A percentile compares a stretch with the other conserved stretches of the same genome.
Evolutionary conservation across 441 rosid genomes (phyloP).

Genomic region (Corymbia citriodora): DNA sequence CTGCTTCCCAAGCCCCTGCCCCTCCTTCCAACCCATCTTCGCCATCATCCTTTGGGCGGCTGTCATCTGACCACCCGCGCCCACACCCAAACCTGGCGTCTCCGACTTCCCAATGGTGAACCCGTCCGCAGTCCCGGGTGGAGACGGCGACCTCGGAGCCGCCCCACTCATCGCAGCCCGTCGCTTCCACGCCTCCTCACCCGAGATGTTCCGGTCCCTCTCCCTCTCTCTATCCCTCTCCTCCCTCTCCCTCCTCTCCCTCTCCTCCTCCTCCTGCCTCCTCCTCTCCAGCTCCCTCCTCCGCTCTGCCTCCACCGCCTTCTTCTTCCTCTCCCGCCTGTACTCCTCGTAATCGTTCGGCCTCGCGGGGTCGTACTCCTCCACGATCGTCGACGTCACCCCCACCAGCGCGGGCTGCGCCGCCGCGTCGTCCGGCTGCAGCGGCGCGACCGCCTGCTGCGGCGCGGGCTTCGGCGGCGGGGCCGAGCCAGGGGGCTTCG

Average conservation of each 20-base stretch:
- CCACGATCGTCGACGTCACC: slow-evolving; percentile 64
- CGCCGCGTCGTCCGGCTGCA: slow-evolving; percentile 11
- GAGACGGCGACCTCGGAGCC: slow-evolving; percentile 61
- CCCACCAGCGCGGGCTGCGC: slow-evolving; percentile 76
- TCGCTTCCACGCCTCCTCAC: slow-evolving; percentile 95
- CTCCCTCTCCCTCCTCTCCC: slow-evolving; percentile 39
- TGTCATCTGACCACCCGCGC: slow-evolving; percentile 99
- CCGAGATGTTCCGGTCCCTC: slow-evolving; percentile 58
- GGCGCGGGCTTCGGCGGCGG: slow-evolving; percentile 9
- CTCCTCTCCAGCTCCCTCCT: slow-evolving; percentile 64
- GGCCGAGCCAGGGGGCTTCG: slow-evolving; percentile 22
- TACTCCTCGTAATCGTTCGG: slow-evolving; percentile 79
- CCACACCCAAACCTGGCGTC: slow-evolving; percentile 82
- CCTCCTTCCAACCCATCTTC: slow-evolving; percentile 99
- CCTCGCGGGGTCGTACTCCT: slow-evolving; percentile 82
- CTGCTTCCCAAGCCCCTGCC: slow-evolving; percentile 91
- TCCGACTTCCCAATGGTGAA: slow-evolving; percentile 81
- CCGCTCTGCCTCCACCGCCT: slow-evolving; percentile 65
- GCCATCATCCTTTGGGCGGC: slow-evolving; percentile 99
- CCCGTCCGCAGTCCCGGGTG: slow-evolving; percentile 44
- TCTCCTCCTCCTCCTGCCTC: slow-evolving; percentile 66
- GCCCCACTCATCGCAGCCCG: slow-evolving; percentile 80
- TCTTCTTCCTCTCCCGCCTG: slow-evolving; percentile 49
- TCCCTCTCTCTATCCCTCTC: slow-evolving; percentile 15
- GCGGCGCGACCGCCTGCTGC: neutral